Evolutionary conservation across 2,329 filamentous ascomycete species (phyloP), one percentile per base, ranked within the genome.

Genomic region (Trichothecium roseum): DNA sequence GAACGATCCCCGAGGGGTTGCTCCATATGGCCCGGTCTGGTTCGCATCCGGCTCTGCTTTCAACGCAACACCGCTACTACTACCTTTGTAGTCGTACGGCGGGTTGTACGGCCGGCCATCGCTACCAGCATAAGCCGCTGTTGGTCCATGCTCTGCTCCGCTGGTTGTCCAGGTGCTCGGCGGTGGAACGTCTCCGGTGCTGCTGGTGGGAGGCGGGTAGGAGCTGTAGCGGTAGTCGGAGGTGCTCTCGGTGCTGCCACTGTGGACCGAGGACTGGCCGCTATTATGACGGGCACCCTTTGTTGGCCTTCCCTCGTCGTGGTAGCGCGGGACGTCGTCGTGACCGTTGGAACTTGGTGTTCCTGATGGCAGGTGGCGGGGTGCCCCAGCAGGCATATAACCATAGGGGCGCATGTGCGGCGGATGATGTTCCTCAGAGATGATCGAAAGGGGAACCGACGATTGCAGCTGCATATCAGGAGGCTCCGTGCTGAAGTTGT

Each of bases 181-280:
- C 8, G 53, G 50, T 6, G 55, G 43, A 5, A 52, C 55, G 18
- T 62, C 58, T 28, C 47, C 49, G 30, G 58, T 38, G 28, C 44
- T 48, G 6, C 45, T 37, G 32, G 44, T 48, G 6, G 55, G 48
- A 4, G 50, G 41, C 10, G 51, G 47, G 38, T 57, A 62, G 3
- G 70, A 62, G 3, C 68, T 66, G 42, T 76, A 77, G 35, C 73
- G 65, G 48, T 77, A 77, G 46, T 77, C 72, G 16, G 64, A 59
- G 1, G 69, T 56, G 4, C 62, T 50, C 28, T 73, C 70, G 34
- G 63, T 64, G 47, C 62, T 64, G 26, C 60, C 56, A 22, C 65
- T 68, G 39, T 71, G 68, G 24, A 74, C 59, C 2, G 72, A 73
- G 34, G 68, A 67, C 42, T 75, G 68, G 49, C 61, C 66, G 9